Percentiles rank a stretch among this genome's conserved stretches.
Evolutionary conservation across 805 yeast species (phyloP).

Genomic region (Suhomyces sp.): DNA sequence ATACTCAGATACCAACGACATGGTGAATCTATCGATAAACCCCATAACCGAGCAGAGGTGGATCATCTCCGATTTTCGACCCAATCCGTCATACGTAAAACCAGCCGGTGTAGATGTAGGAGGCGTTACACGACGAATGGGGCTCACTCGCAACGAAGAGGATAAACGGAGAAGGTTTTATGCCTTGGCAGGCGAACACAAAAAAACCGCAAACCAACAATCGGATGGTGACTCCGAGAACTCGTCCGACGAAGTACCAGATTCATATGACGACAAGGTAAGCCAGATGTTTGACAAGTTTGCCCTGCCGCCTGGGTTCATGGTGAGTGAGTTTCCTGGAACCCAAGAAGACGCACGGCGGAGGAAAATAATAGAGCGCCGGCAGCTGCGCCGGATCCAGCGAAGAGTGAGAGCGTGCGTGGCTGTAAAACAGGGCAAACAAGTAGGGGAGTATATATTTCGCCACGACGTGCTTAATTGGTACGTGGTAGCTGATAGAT

Average conservation of each 20-base stretch:
- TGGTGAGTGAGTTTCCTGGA: conserved; percentile 35
- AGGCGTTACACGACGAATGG: conserved; percentile 12
- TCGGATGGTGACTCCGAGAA: background rate
- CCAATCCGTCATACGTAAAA: conserved; percentile 21
- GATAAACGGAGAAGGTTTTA: conserved; percentile 13
- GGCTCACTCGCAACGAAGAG: conserved; percentile 15
- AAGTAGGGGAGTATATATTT: conserved; percentile 32
- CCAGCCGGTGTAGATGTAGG: conserved; percentile 3
- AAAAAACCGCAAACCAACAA: conserved; percentile 2
- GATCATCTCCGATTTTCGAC: conserved; percentile 36
- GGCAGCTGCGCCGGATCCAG: conserved; percentile 26
- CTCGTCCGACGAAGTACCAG: background rate
- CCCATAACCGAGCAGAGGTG: conserved; percentile 38
- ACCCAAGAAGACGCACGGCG: conserved; percentile 29
- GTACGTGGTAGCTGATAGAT: conserved; percentile 17
- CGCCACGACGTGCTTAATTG: conserved; percentile 28
- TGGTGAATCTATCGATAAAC: conserved; percentile 25
- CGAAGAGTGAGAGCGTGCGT: conserved; percentile 27
- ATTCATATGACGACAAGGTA: conserved; percentile 15
- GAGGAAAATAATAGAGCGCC: conserved; percentile 14
- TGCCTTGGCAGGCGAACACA: conserved; percentile 3
- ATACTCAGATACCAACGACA: conserved; percentile 14
- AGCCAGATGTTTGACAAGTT: conserved; percentile 36
- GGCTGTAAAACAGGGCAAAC: conserved; percentile 12
- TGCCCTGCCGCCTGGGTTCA: conserved; percentile 40